A percentile compares a stretch with the other conserved stretches of the same genome.
These are phyloP conservation scores for Buxus sempervirens DNA, from an alignment of 164 flowering plant genomes.

Conservation along the genomic window DNA sequence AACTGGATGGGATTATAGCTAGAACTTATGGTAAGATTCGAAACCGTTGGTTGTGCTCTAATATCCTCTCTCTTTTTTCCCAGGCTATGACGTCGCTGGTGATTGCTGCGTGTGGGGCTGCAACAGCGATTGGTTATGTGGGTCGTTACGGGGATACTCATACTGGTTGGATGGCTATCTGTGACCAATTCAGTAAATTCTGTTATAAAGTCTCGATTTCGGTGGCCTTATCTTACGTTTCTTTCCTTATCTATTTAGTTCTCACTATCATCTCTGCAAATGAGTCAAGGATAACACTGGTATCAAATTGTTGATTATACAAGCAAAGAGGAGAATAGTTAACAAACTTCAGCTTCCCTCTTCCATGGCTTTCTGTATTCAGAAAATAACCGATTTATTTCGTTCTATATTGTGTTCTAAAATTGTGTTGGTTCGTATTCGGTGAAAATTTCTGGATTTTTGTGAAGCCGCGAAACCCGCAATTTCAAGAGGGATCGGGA, in stretches of 20 bases:
- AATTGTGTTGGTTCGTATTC: not conserved
- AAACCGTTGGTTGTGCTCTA: no score
- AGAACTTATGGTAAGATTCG: no score
- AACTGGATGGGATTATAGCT: no score
- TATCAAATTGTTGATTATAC: not conserved
- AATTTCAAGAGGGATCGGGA: no score
- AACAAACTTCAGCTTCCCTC: no score
- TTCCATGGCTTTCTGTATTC: not conserved
- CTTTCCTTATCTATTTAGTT: constrained; percentile 32
- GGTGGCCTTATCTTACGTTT: constrained; percentile 33
- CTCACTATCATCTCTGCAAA: constrained; percentile 37
- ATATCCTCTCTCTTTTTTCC: not conserved
- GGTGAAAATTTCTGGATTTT: not conserved
- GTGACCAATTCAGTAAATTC: constrained; percentile 38
- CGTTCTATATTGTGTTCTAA: not conserved
- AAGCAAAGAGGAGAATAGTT: no score
- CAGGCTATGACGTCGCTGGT: constrained; percentile 48
- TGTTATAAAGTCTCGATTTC: constrained; percentile 34
- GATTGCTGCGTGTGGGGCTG: constrained; percentile 49
- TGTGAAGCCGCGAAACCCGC: not conserved
- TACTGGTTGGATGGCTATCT: constrained; percentile 48
- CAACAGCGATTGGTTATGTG: constrained; percentile 47
- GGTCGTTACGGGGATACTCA: constrained; percentile 43
- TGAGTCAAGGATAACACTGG: not conserved
- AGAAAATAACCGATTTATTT: no score